phyloP scores from a whole-genome alignment of 1,139 yeast genomes.

The Hemisphaericaspora subhashii region DNA sequence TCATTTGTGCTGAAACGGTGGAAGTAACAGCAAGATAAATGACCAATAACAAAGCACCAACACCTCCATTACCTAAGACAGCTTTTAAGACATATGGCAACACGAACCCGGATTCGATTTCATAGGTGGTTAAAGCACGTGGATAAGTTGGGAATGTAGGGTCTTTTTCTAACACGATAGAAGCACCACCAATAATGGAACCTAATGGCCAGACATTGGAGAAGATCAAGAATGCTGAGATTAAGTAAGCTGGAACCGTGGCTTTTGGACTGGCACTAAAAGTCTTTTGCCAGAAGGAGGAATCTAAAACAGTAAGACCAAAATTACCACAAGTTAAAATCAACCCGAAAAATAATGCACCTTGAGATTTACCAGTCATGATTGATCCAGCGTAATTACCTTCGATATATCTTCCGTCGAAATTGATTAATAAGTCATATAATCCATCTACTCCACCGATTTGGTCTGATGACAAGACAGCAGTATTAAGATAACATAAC shows the following conservation, averaged over 20 bases:
- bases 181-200: constrained; percentile 27
- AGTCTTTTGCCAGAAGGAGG: constrained; percentile 36
- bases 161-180: constrained; percentile 24
- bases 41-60: constrained; percentile 29
- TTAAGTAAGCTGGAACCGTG: constrained; percentile 38
- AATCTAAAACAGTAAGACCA: constrained; percentile 32
- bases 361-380: constrained; percentile 35
- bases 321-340: constrained; percentile 30
- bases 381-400: constrained; percentile 36
- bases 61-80: constrained; percentile 27
- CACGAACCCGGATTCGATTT: constrained; percentile 29
- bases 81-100: constrained; percentile 30
- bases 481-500: constrained; percentile 27
- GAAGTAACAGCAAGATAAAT: constrained; percentile 34
- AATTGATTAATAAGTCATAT: constrained; percentile 22
- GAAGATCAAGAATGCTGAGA: constrained; percentile 32
- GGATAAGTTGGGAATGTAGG: constrained; percentile 33
- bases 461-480: constrained; percentile 24
- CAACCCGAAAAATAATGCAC: constrained; percentile 30
- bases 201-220: constrained; percentile 36
- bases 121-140: constrained; percentile 24
- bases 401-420: constrained; percentile 21
- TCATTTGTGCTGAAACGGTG: constrained; percentile 33
- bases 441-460: constrained; percentile 33
- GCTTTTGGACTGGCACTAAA: constrained; percentile 35